Base-by-base conservation (phyloP, 1,284 basidiomycete genomes). In the Trametes polyzona region DNA sequence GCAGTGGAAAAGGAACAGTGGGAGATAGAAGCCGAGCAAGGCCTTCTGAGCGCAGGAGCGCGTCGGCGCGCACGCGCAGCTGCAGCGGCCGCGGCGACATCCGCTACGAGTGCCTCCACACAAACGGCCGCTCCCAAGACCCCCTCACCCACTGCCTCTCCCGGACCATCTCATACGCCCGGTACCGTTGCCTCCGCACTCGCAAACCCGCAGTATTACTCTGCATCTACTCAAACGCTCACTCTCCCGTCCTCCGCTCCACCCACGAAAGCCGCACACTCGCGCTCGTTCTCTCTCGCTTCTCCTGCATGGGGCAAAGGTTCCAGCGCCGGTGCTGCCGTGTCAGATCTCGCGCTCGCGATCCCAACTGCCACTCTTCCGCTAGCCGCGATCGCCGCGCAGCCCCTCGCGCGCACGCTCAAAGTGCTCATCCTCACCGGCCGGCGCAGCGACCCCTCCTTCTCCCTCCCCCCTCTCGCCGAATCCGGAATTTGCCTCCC, bases 11-110 rank as follows among this genome's bases (percentile, higher is more conserved):
- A 88, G 66, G 89, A 91, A 65, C 68, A 77, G 27, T 92, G 89
- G 89, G 89, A 92, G 65, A 80, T 90, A 26, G 89, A 91, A 61
- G 87, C 86, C 0, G 88, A 91, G 63, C 83, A 83, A 60, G 88
- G 88, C 0, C 67, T 91, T 40, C 68, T 87, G 37, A 90, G 88
- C 4, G 88, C 90, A 58, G 88, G 87, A 16, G 87, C 84, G 11
- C 80, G 79, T 54, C 74, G 88, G 44, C 80, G 86, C 39, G 84
- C 86, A 14, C 76, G 87, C 57, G 84, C 84, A 1, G 75, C 73
- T 1, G 80, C 79, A 11, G 35, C 21, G n/a, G 76, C 76, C 2
- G 74, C 77, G 23, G 74, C 74, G 4, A 59, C 63, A 32, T 26
- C 48, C 11, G 21, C 46, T 1, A 23, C 30, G 12, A n/a, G 19